Evolutionary conservation across 805 yeast species (phyloP).

Genomic region (Starmerella apis): DNA sequence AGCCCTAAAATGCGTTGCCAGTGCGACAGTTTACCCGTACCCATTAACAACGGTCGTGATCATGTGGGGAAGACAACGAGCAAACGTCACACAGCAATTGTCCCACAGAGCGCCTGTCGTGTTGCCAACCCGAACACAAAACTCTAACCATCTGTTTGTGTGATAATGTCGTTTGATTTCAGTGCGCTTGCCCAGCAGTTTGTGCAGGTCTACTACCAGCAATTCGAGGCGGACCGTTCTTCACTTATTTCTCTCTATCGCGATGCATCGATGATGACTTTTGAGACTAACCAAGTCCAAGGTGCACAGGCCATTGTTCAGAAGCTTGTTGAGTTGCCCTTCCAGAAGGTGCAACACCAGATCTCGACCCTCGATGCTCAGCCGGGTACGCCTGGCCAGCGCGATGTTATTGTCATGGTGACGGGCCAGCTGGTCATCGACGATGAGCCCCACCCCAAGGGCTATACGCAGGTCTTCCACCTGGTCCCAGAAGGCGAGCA

Average conservation of each 20-base stretch:
- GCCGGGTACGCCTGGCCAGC: conserved; percentile 83
- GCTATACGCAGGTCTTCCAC: conserved; percentile 96
- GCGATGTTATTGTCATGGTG: conserved; percentile 89
- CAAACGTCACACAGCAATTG: conserved; percentile 4
- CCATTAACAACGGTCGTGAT: not conserved
- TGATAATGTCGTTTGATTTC: conserved; percentile 27
- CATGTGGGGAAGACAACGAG: not conserved
- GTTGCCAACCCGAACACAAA: not conserved
- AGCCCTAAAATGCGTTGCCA: too few species aligned
- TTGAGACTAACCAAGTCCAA: conserved; percentile 87
- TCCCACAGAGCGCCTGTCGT: not conserved
- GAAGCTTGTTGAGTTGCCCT: conserved; percentile 78
- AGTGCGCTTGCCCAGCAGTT: conserved; percentile 50
- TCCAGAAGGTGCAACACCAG: conserved; percentile 86
- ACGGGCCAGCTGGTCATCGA: conserved; percentile 90
- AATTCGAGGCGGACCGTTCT: conserved; percentile 84
- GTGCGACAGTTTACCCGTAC: not conserved
- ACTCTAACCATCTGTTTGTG: not conserved
- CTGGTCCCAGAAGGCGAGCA: conserved; percentile 85
- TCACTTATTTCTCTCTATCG: conserved; percentile 91
- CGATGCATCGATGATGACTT: conserved; percentile 94
- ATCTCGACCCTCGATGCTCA: conserved; percentile 94
- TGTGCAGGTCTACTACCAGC: conserved; percentile 89
- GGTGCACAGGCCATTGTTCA: conserved; percentile 91
- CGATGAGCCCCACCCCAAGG: conserved; percentile 89